Evolutionary conservation across 129 eudicot genomes (phyloP).

Genomic region (Saussurea involucrata): DNA sequence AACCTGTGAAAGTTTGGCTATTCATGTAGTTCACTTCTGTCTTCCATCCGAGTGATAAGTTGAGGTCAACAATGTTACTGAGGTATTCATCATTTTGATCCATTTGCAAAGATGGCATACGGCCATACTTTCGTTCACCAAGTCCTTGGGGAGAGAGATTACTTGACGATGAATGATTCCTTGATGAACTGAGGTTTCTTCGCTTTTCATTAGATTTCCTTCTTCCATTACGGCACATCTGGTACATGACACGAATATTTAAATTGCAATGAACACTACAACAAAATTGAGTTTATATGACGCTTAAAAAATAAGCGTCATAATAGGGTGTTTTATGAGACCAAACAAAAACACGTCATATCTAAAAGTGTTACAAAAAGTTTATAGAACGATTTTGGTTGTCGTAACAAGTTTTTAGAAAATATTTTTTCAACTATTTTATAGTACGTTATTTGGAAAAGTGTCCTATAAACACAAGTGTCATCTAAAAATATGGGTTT

Average conservation of each 20-base stretch:
- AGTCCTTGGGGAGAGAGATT: not conserved
- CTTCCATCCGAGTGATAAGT: not conserved
- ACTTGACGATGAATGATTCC: not conserved
- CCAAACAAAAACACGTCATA: no score
- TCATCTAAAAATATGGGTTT: no score
- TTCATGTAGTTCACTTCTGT: not conserved
- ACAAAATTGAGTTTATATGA: no score
- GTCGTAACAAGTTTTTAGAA: no score
- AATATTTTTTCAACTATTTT: no score
- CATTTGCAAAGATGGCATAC: not conserved
- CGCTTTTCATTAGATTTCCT: not conserved
- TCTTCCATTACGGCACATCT: not conserved
- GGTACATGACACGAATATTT: not conserved
- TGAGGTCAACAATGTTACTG: not conserved
- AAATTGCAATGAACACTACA: not conserved
- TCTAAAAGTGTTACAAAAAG: no score
- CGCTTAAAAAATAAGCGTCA: no score
- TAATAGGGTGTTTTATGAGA: no score
- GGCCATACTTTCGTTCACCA: not conserved
- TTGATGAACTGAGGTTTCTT: not conserved
- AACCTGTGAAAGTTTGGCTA: not conserved
- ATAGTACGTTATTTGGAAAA: no score
- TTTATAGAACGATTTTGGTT: no score
- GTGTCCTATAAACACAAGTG: no score
- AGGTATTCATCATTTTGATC: not conserved